Base-by-base conservation (phyloP, 495 filamentous ascomycete species). In the Elaphomyces granulatus region DNA sequence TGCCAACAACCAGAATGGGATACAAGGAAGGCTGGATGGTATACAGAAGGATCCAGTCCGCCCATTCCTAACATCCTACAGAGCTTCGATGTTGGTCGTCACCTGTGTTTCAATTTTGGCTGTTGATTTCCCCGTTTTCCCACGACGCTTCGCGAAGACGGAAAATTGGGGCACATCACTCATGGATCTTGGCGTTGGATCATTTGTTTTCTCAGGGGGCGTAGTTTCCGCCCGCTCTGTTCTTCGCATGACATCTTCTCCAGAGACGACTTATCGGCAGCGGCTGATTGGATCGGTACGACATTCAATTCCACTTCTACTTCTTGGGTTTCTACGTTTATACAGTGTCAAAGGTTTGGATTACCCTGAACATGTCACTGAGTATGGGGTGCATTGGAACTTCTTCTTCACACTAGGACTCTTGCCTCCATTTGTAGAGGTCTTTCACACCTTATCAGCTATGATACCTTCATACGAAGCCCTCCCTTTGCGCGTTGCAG, bases 331-430 rank as follows among this genome's bases (percentile, higher is more conserved):
- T 31, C 66, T 90, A 37, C 74, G 90, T 16, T 60, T 96, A 14
- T 78, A 80, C 40, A 93, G 76, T 48, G 87, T 96, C 50, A 99
- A 96, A 59, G 83, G 84, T 8, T 64, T 94, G 16, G 87, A 95
- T 52, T 96, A 96, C 53, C 87, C 87, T 2, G 90, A 96, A 56
- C 90, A 99, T 60, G 86, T 96, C 26, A 88, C 85, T 1, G 90
- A 99, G 49, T 99, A 99, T 50, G 90, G 90, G 20, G 84, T 96
- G 8, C 90, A 99, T 56, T 99, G 90, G 90, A 99, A 99, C 58
- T 99, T 99, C 58, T 99, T 99, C 66, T 96, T 99, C 59, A 99
- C 90, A 0, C 64, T 99, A 8, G 88, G 78, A 3, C 74, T 95
- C 18, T 60, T 99, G 21, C 85, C 87, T 1, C 87, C 87, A 2